phyloP scores from a whole-genome alignment of 495 filamentous ascomycete genomes.

The Podospora fimiseda region DNA sequence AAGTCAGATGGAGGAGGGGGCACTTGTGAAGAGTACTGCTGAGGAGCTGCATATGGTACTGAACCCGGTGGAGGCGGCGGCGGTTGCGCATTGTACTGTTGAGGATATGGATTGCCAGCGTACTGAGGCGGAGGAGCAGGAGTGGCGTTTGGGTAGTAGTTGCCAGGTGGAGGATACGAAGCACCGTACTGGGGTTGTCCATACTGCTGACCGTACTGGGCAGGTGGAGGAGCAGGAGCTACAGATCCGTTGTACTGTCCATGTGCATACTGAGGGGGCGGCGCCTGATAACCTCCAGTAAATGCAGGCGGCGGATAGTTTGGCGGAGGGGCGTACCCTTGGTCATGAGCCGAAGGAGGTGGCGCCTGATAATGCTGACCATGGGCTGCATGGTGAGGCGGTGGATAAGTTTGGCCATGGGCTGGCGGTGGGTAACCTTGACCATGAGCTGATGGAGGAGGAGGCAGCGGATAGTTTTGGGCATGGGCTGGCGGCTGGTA shows the following conservation, averaged over 20 bases:
- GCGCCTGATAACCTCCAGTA: slow-evolving; percentile 8
- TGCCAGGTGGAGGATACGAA: slow-evolving; percentile 20
- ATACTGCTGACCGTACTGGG: slow-evolving; percentile 24
- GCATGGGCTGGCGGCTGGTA: slow-evolving; percentile 9
- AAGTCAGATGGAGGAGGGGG: slow-evolving; percentile 24
- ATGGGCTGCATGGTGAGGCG: slow-evolving; percentile 21
- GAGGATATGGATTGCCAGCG: slow-evolving; percentile 18
- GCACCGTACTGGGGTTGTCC: slow-evolving; percentile 23
- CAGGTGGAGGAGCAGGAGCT: slow-evolving; percentile 10
- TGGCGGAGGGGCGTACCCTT: slow-evolving; percentile 7
- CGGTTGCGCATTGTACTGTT: slow-evolving; percentile 21
- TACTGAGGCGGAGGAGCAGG: slow-evolving; percentile 16
- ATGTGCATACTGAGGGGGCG: slow-evolving; percentile 20
- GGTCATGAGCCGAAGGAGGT: background rate
- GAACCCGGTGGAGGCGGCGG: slow-evolving; percentile 15
- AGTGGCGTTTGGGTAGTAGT: slow-evolving; percentile 21
- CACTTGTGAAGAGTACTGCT: slow-evolving; percentile 15
- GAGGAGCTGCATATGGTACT: slow-evolving; percentile 20
- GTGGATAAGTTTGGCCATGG: slow-evolving; percentile 8
- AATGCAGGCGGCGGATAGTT: slow-evolving; percentile 21
- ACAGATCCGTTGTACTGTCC: slow-evolving; percentile 11
- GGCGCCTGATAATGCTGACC: slow-evolving; percentile 15
- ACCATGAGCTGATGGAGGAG: slow-evolving; percentile 22
- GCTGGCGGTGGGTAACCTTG: slow-evolving; percentile 13
- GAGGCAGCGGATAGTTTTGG: slow-evolving; percentile 19